Evolutionary conservation across 2,329 filamentous ascomycete species (phyloP).

Genomic region (Epichloe sylvatica): DNA sequence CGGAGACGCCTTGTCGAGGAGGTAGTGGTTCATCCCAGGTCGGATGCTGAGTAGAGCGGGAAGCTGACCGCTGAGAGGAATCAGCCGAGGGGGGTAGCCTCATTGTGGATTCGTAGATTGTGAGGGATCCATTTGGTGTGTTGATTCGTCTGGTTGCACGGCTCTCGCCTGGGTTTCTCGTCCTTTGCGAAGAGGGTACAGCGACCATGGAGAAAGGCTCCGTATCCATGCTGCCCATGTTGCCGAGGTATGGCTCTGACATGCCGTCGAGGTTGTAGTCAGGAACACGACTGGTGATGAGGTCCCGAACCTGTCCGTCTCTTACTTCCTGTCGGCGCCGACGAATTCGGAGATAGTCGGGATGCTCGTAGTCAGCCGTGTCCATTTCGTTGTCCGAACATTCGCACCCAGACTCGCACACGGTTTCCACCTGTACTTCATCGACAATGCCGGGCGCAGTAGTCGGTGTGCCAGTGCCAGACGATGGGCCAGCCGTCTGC

Average conservation of each 20-base stretch:
- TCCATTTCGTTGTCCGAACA: slow-evolving; percentile 43
- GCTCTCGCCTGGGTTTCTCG: background rate
- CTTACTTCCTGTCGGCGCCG: slow-evolving; percentile 4
- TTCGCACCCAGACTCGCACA: slow-evolving; percentile 40
- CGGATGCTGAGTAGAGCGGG: background rate
- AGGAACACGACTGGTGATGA: slow-evolving; percentile 6
- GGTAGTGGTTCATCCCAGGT: background rate
- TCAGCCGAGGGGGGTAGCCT: background rate
- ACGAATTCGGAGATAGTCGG: slow-evolving; percentile 7
- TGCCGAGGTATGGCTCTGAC: slow-evolving; percentile 3
- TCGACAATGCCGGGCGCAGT: slow-evolving; percentile 22
- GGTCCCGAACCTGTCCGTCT: background rate
- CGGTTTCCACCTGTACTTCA: slow-evolving; percentile 23
- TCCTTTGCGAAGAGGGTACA: background rate
- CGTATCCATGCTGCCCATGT: background rate
- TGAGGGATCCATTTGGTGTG: background rate
- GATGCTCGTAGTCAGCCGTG: slow-evolving; percentile 30
- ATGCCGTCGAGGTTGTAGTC: slow-evolving; percentile 9
- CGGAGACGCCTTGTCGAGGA: background rate
- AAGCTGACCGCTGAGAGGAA: background rate
- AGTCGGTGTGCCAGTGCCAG: slow-evolving; percentile 28
- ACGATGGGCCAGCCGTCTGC: slow-evolving; percentile 30
- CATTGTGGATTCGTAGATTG: slow-evolving; percentile 4
- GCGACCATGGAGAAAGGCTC: background rate
- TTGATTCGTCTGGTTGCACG: slow-evolving; percentile 2